Evolutionary conservation across 768 basidiomycete species (phyloP).

Genomic region (Arthromyces matolae): DNA sequence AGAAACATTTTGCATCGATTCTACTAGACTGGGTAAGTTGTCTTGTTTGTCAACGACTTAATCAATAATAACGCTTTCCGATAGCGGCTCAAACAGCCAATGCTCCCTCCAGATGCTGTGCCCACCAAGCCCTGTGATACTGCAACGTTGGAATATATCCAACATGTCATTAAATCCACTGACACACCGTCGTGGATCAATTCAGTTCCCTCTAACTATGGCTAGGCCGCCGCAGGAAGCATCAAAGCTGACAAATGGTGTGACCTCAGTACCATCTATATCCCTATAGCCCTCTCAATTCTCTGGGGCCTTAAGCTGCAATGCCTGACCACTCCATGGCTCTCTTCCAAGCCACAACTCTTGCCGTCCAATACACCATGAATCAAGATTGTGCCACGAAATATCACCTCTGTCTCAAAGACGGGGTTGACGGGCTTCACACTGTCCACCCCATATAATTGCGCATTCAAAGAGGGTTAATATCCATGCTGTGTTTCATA

Average conservation of each 20-base stretch:
- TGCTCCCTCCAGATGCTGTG: no score
- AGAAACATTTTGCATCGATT: constrained; percentile 3
- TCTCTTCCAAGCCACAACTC: no score
- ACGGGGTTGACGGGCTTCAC: constrained; percentile 22
- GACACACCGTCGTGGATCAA: constrained; percentile 24
- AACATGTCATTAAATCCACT: constrained; percentile 20
- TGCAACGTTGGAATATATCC: constrained; percentile 15
- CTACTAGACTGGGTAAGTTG: constrained; percentile 10
- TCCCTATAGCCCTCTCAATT: constrained; percentile 31
- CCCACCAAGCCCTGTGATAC: constrained; percentile 2
- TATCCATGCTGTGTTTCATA: constrained; percentile 30
- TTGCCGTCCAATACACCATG: background rate
- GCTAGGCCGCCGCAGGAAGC: constrained; percentile 25
- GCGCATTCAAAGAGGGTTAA: constrained; percentile 14
- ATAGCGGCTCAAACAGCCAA: constrained; percentile 3
- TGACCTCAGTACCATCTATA: constrained; percentile 23
- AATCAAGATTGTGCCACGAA: background rate
- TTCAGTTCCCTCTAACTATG: constrained; percentile 25
- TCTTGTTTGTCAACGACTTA: background rate
- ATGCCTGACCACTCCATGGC: no score
- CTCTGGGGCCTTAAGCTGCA: constrained; percentile 28
- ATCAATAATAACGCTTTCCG: background rate
- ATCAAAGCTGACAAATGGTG: constrained; percentile 38
- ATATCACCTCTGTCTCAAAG: constrained; percentile 15
- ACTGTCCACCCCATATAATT: constrained; percentile 20